Conservation (phyloP, 148 eudicot genomes). For the Rhododendron molle region DNA sequence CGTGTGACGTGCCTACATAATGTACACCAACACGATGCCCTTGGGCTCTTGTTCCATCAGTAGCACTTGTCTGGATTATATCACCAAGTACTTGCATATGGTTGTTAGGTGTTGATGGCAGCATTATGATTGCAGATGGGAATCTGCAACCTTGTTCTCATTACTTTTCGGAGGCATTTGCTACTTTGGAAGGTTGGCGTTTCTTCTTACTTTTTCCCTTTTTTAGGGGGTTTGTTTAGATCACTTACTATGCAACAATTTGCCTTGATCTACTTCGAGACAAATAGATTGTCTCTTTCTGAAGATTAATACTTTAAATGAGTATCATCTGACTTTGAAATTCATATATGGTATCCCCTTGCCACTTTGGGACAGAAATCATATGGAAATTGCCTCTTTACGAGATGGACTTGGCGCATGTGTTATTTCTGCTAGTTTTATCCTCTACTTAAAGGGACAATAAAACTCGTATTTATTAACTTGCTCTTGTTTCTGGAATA, state of each 20-base stretch:
- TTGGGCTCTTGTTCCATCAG: neutral
- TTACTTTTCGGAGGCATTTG: constrained; percentile 74
- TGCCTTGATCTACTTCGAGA: neutral
- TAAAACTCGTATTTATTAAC: neutral
- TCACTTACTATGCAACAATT: neutral
- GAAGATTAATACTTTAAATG: neutral
- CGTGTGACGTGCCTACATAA: neutral
- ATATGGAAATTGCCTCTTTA: neutral
- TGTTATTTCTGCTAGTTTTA: neutral
- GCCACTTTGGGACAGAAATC: neutral
- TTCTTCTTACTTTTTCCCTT: neutral
- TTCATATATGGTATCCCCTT: neutral
- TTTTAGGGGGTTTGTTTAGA: neutral
- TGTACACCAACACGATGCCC: neutral
- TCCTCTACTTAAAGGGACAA: neutral
- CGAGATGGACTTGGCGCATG: neutral
- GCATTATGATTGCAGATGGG: constrained; percentile 77
- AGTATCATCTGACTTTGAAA: neutral
- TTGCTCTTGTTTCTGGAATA: neutral
- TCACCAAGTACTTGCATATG: constrained; percentile 17
- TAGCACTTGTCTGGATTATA: neutral
- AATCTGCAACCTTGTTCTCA: constrained; percentile 71
- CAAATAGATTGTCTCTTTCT: neutral
- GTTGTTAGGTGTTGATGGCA: constrained; percentile 33
- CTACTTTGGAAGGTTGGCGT: constrained; percentile 70